These are phyloP conservation scores for Aspergillus texensis DNA, from an alignment of 2,329 filamentous ascomycete species.

Conservation along the genomic window DNA sequence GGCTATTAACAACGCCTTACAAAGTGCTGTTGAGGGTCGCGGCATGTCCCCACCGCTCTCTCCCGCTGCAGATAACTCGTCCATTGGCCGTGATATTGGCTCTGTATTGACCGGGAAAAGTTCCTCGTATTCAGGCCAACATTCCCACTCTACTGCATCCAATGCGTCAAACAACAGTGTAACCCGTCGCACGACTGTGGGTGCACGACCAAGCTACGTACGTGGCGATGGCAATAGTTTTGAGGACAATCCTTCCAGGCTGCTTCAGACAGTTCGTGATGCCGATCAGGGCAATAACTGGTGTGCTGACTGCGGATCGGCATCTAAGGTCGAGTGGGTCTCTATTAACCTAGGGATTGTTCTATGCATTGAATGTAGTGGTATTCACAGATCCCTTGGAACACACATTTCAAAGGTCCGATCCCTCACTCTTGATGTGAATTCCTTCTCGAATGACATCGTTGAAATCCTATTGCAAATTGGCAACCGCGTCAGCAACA, in stretches of 20 bases:
- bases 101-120: slow-evolving; percentile 93
- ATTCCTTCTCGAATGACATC: slow-evolving; percentile 95
- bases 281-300: slow-evolving; percentile 89
- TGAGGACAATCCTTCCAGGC: slow-evolving; percentile 80
- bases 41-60: slow-evolving; percentile 54
- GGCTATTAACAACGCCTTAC: slow-evolving; percentile 94
- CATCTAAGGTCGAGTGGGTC: slow-evolving; percentile 95
- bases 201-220: slow-evolving; percentile 75
- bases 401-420: slow-evolving; percentile 98
- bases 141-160: slow-evolving; percentile 47
- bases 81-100: slow-evolving; percentile 81
- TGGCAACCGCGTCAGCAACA: slow-evolving; percentile 93
- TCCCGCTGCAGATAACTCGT: slow-evolving; percentile 53
- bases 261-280: slow-evolving; percentile 84
- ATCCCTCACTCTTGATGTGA: slow-evolving; percentile 91
- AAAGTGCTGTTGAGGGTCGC: slow-evolving; percentile 89
- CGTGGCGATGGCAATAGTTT: slow-evolving; percentile 70
- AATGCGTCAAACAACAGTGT: slow-evolving; percentile 57
- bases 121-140: slow-evolving; percentile 61
- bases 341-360: slow-evolving; percentile 97
- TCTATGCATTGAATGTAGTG: slow-evolving; percentile 96
- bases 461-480: slow-evolving; percentile 89
- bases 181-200: slow-evolving; percentile 84
- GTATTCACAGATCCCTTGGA: slow-evolving; percentile 92
- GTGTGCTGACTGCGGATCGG: slow-evolving; percentile 93